These are phyloP conservation scores for Alternaria atra DNA, from an alignment of 2,329 filamentous ascomycete species.

Conservation along the genomic window DNA sequence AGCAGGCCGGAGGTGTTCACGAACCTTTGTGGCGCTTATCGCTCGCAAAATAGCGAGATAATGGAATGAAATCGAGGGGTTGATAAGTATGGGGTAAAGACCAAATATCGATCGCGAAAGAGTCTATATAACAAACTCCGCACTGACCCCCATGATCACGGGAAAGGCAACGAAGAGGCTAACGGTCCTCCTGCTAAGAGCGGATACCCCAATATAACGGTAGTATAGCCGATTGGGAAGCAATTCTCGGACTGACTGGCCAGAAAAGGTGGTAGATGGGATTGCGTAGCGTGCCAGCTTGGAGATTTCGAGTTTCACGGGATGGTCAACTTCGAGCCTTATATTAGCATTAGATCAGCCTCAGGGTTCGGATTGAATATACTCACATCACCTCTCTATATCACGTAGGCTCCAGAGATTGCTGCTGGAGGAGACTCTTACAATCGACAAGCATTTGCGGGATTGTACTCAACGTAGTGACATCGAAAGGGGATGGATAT, in stretches of 20 bases:
- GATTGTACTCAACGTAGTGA: not conserved
- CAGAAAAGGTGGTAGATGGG: rapidly evolving
- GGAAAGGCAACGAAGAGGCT: not conserved
- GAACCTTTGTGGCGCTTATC: not conserved
- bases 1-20: not conserved
- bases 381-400: not conserved
- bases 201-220: not conserved
- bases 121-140: not conserved
- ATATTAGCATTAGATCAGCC: too few species aligned
- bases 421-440: not conserved
- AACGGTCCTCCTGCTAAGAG: not conserved
- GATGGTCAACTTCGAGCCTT: not conserved
- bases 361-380: not conserved
- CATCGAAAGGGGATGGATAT: too few species aligned
- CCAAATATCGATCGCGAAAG: not conserved
- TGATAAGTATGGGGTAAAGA: not conserved
- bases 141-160: not conserved
- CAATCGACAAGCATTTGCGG: not conserved
- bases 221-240: not conserved
- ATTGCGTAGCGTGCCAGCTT: not conserved
- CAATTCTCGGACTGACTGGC: not conserved
- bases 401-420: not conserved
- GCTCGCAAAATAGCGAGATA: not conserved
- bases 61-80: not conserved
- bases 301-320: not conserved